Conservation (phyloP, 768 basidiomycete species). For the Ramaria rubella region DNA sequence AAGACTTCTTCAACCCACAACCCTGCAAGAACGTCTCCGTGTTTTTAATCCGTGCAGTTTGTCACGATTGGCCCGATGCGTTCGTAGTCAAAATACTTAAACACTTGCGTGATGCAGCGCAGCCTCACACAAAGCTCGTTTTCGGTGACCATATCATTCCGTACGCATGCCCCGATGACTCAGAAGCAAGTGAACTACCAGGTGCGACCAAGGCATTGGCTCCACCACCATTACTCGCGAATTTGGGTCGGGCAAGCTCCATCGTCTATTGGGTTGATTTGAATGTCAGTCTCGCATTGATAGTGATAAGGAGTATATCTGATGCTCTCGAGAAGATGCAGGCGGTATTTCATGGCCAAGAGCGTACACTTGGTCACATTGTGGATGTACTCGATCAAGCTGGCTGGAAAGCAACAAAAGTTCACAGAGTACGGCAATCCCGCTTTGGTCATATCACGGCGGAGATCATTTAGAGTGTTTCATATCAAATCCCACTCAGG, state of each 20-base stretch:
- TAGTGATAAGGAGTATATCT: not conserved
- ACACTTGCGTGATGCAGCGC: slow-evolving; percentile 23
- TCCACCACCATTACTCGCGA: slow-evolving; percentile 57
- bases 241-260: slow-evolving; percentile 64
- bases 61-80: slow-evolving; percentile 29
- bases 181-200: not conserved
- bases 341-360: slow-evolving; percentile 59
- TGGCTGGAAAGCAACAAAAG: slow-evolving; percentile 50
- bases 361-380: slow-evolving; percentile 61
- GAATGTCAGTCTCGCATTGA: not conserved
- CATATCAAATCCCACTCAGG: no score
- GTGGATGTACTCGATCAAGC: slow-evolving; percentile 47
- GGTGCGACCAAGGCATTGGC: slow-evolving; percentile 35
- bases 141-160: slow-evolving; percentile 19
- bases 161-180: slow-evolving; percentile 14
- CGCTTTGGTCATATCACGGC: not conserved
- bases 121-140: slow-evolving; percentile 21
- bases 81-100: slow-evolving; percentile 20
- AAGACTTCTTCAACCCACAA: slow-evolving; percentile 25
- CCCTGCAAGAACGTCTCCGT: slow-evolving; percentile 21
- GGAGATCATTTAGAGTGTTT: not conserved
- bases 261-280: slow-evolving; percentile 65
- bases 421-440: not conserved
- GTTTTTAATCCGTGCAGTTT: slow-evolving; percentile 25
- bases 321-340: slow-evolving; percentile 46